Conservation (phyloP, 139 green algal species). For the Desmodesmus armatus region DNA sequence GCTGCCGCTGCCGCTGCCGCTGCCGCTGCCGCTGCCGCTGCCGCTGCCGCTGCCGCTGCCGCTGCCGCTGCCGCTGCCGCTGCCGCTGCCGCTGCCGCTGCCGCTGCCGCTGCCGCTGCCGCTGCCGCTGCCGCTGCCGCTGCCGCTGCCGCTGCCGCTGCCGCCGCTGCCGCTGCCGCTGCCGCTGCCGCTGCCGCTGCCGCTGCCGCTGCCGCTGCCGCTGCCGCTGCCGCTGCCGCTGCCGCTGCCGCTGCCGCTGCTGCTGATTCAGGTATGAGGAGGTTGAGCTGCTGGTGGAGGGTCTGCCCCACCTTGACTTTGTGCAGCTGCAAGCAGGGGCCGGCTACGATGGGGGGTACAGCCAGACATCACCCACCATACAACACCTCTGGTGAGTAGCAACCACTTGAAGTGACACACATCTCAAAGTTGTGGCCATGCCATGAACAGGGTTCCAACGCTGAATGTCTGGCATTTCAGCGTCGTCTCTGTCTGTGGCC, state of each 20-base stretch:
- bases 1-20: background rate
- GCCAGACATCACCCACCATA: slow-evolving; percentile 48
- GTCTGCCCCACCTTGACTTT: slow-evolving; percentile 86
- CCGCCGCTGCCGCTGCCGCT: background rate
- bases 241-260: background rate
- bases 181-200: background rate
- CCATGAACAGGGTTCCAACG: too few relatives aligned
- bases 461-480: too few relatives aligned
- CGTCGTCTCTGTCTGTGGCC: too few relatives aligned
- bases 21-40: background rate
- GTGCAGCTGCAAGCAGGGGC: slow-evolving; percentile 62
- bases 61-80: background rate
- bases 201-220: background rate
- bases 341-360: slow-evolving; percentile 77
- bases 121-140: background rate
- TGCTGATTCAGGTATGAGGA: slow-evolving; percentile 72
- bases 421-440: background rate
- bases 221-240: background rate
- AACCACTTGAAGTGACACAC: too few relatives aligned
- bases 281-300: slow-evolving; percentile 87
- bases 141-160: background rate
- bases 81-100: background rate
- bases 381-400: slow-evolving; percentile 69
- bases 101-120: background rate
- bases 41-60: background rate